Evolutionary conservation across 495 filamentous ascomycete genomes (phyloP).

Genomic region (Ascodesmis nigricans): DNA sequence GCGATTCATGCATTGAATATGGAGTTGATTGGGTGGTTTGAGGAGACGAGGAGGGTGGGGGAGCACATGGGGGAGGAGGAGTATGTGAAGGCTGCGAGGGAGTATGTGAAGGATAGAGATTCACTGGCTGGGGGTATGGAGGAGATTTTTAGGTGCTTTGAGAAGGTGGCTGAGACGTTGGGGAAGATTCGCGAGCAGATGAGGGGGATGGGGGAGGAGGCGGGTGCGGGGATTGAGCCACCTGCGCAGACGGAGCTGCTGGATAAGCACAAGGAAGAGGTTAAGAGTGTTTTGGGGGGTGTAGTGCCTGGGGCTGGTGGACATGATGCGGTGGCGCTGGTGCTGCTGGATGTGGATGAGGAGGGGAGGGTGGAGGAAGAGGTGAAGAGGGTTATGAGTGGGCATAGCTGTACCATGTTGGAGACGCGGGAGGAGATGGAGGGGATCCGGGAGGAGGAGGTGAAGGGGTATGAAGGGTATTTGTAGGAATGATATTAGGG

Average conservation of each 20-base stretch:
- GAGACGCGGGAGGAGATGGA: conserved; percentile 72
- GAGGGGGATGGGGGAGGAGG: conserved; percentile 47
- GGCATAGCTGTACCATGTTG: conserved; percentile 39
- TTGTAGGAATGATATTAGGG: too few species aligned
- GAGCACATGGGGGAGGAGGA: conserved; percentile 23
- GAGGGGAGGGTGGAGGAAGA: conserved; percentile 39
- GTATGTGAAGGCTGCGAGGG: conserved; percentile 16
- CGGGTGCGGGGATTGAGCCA: conserved; percentile 80
- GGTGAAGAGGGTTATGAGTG: conserved; percentile 38
- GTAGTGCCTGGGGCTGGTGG: conserved; percentile 90
- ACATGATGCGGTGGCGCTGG: conserved; percentile 69
- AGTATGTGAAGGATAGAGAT: conserved; percentile 6
- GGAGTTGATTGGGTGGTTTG: conserved; percentile 40
- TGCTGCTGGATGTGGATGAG: conserved; percentile 50
- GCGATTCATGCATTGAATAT: conserved; percentile 54
- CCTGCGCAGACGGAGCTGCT: conserved; percentile 61
- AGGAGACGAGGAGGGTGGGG: conserved; percentile 20
- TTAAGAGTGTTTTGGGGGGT: conserved; percentile 69
- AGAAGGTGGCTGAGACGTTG: conserved; percentile 18
- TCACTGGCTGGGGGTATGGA: too few species aligned
- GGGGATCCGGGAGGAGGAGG: conserved; percentile 47
- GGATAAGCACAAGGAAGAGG: conserved; percentile 38
- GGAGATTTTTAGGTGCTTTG: too few species aligned
- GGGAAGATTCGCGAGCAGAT: conserved; percentile 31
- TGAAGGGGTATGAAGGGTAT: conserved; percentile 34